A percentile compares a stretch with the other conserved stretches of the same genome.
phyloP scores from a whole-genome alignment of 2,329 filamentous ascomycete species.

The Hortaea sp. region DNA sequence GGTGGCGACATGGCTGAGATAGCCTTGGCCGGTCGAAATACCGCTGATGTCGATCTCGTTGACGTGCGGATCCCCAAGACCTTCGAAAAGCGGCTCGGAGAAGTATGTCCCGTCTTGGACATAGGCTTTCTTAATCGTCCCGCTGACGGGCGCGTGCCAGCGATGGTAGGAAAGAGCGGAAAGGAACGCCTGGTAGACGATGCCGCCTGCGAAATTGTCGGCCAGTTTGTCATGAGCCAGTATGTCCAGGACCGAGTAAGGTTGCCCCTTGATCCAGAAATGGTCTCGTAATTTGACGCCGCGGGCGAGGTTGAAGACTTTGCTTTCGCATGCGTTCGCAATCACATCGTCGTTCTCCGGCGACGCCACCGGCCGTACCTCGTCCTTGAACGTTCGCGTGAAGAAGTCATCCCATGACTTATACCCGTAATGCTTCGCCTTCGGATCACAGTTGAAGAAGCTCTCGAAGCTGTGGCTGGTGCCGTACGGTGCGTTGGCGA shows the following conservation, averaged over 20 bases:
- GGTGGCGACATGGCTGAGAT: constrained; percentile 57
- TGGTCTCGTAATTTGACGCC: constrained; percentile 46
- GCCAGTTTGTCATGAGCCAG: constrained; percentile 46
- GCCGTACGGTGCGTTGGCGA: constrained; percentile 20
- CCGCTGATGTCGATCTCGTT: constrained; percentile 34
- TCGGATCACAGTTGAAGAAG: constrained; percentile 51
- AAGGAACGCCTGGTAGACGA: constrained; percentile 62
- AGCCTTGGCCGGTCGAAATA: constrained; percentile 46
- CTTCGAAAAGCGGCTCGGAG: constrained; percentile 48
- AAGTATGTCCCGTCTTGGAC: constrained; percentile 59
- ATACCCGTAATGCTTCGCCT: constrained; percentile 47
- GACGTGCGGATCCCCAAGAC: constrained; percentile 27
- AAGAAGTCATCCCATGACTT: constrained; percentile 65
- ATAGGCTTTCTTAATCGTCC: constrained; percentile 48
- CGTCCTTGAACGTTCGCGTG: constrained; percentile 46
- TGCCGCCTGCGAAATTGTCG: constrained; percentile 50
- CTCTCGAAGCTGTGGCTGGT: constrained; percentile 34
- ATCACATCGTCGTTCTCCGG: constrained; percentile 48
- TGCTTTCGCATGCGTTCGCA: constrained; percentile 56
- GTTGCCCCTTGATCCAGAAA: constrained; percentile 62
- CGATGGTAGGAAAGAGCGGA: constrained; percentile 59
- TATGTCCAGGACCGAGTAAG: constrained; percentile 44
- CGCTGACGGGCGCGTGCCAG: constrained; percentile 61
- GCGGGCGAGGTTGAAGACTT: constrained; percentile 43
- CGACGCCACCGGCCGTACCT: constrained; percentile 48